These are phyloP conservation scores for Spizellomyces sp. DNA, from an alignment of 192 early-diverging fungal genomes.

Conservation along the genomic window DNA sequence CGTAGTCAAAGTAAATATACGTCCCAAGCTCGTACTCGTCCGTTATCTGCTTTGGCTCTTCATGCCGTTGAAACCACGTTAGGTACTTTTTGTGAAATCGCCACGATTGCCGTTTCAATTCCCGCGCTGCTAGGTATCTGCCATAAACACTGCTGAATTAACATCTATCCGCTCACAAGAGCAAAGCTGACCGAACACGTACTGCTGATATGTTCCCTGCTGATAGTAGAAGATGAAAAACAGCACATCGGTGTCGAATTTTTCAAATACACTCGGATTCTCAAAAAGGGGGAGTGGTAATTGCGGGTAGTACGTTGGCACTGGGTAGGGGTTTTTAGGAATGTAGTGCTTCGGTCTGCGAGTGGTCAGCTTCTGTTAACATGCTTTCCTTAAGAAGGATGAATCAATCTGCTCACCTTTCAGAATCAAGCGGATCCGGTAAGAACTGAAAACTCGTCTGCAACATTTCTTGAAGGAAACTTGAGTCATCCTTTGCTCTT, in stretches of 20 bases:
- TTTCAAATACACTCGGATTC: conserved; percentile 82
- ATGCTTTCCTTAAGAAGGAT: background rate
- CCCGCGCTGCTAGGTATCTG: conserved; percentile 88
- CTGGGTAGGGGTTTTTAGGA: conserved; percentile 75
- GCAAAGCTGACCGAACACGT: conserved; percentile 26
- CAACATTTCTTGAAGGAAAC: conserved; percentile 70
- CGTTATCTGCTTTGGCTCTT: conserved; percentile 93
- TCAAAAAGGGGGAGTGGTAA: conserved; percentile 76
- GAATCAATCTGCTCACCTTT: conserved; percentile 54
- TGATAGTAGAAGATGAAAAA: conserved; percentile 99
- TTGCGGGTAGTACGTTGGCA: conserved; percentile 94
- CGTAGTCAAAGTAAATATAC: conserved; percentile 99
- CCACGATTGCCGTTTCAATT: conserved; percentile 97
- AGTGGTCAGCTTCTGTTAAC: conserved; percentile 40
- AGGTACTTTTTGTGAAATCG: conserved; percentile 98
- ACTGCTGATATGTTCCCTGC: conserved; percentile 96
- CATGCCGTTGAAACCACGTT: conserved; percentile 98
- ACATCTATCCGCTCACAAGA: background rate
- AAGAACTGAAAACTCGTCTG: conserved; percentile 82
- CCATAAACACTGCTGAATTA: conserved; percentile 3
- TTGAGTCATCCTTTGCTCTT: conserved; percentile 41
- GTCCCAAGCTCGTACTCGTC: conserved; percentile 98
- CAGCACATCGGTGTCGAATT: conserved; percentile 91
- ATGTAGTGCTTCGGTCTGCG: conserved; percentile 67
- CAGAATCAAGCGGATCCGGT: conserved; percentile 82